A percentile compares a stretch with the other conserved stretches of the same genome.
phyloP scores from a whole-genome alignment of 225 moss, liverwort and hornwort species.

The Pseudoscleropodium purum region DNA sequence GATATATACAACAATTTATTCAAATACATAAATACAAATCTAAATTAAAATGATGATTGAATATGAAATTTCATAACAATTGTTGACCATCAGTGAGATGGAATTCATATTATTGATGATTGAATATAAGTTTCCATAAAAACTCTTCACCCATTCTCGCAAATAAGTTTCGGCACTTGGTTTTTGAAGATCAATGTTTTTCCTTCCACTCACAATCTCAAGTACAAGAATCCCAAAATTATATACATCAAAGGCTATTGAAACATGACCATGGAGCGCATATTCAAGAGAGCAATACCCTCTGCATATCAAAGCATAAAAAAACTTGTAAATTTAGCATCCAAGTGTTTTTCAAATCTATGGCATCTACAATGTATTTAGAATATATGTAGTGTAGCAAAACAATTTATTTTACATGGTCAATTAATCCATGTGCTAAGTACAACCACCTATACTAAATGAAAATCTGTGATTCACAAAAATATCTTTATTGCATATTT shows the following conservation, averaged over 20 bases:
- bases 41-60: background rate
- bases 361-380: background rate
- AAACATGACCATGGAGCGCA: background rate
- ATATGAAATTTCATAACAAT: background rate
- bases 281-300: background rate
- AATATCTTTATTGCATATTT: background rate
- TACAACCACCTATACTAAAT: background rate
- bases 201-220: too few relatives aligned
- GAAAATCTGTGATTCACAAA: too few relatives aligned
- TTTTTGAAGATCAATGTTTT: too few relatives aligned
- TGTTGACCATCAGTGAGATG: background rate
- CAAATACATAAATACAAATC: background rate
- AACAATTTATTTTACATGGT: rapidly evolving
- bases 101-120: background rate
- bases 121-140: too few relatives aligned
- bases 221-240: background rate
- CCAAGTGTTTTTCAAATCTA: too few relatives aligned
- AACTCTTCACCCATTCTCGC: too few relatives aligned
- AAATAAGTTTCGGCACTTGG: too few relatives aligned
- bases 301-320: background rate
- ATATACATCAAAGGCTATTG: background rate
- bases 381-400: rapidly evolving
- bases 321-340: too few relatives aligned
- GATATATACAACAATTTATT: background rate
- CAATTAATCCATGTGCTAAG: background rate